Conservation (phyloP, 2,329 filamentous ascomycete species). For the Elsinoe ampelina region DNA sequence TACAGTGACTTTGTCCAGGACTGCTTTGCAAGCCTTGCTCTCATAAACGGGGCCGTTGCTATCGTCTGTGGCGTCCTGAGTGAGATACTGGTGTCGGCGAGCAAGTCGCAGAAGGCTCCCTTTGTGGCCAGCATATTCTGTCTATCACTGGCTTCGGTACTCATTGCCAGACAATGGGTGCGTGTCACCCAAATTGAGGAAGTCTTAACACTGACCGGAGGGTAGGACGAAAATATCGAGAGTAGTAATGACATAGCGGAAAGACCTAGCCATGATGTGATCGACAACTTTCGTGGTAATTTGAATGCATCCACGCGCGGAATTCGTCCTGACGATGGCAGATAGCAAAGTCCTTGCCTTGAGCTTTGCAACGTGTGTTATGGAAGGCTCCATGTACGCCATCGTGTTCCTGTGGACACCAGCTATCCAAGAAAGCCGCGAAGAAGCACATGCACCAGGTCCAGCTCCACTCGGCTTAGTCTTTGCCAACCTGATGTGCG, state of each 20-base stretch:
- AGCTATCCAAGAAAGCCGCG: conserved; percentile 31
- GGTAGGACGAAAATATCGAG: conserved; percentile 24
- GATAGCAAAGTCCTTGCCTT: conserved; percentile 37
- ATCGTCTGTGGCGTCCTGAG: conserved; percentile 46
- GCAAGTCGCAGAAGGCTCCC: conserved; percentile 43
- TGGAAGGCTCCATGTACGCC: conserved; percentile 53
- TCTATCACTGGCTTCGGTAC: conserved; percentile 37
- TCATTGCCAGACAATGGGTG: conserved; percentile 41
- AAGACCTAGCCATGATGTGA: conserved; percentile 28
- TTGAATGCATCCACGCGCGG: background rate
- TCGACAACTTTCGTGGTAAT: background rate
- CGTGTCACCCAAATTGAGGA: background rate
- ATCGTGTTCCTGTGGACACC: conserved; percentile 56
- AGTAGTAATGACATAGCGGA: conserved; percentile 14
- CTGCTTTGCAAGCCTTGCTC: conserved; percentile 46
- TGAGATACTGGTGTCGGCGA: conserved; percentile 41
- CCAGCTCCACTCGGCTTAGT: conserved; percentile 41
- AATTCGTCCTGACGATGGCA: background rate
- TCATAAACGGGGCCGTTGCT: conserved; percentile 48
- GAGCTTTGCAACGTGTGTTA: conserved; percentile 45
- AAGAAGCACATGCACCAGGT: background rate
- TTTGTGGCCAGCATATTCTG: conserved; percentile 40
- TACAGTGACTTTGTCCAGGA: conserved; percentile 37
- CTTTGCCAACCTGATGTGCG: conserved; percentile 50
- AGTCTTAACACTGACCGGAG: background rate